phyloP scores from a whole-genome alignment of 257 asterid genomes.

The Anisodus acutangulus region DNA sequence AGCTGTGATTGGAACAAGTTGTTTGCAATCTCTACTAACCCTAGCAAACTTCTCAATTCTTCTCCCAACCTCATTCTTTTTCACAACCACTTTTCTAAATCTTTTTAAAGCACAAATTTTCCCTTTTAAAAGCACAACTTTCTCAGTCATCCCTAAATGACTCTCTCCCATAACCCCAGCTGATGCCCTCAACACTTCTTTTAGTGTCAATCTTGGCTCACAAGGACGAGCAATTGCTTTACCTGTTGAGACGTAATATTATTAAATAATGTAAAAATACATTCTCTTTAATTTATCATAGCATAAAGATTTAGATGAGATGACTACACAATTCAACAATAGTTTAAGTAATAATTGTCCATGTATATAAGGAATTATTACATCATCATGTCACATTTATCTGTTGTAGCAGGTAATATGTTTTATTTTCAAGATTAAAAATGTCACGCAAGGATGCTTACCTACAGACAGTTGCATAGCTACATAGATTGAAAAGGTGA shows the following conservation, averaged over 20 bases:
- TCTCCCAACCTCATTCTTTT: slow-evolving; percentile 53
- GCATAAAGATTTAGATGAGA: not conserved
- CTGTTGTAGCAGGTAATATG: not conserved
- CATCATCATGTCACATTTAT: not conserved
- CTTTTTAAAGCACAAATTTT: slow-evolving; percentile 54
- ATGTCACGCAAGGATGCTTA: not conserved
- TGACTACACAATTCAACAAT: not conserved
- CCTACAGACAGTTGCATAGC: no score
- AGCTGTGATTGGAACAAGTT: slow-evolving; percentile 56
- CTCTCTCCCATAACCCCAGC: slow-evolving; percentile 62
- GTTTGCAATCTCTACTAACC: slow-evolving; percentile 44
- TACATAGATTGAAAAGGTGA: no score
- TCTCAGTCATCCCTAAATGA: slow-evolving; percentile 57
- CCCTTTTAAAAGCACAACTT: slow-evolving; percentile 56
- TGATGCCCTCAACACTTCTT: slow-evolving; percentile 60
- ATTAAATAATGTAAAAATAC: not conserved
- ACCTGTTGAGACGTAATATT: slow-evolving; percentile 19
- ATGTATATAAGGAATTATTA: not conserved
- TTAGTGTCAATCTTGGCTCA: slow-evolving; percentile 44
- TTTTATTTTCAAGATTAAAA: not conserved
- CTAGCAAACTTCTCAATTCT: slow-evolving; percentile 47
- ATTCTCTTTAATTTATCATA: not conserved
- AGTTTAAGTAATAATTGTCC: no score
- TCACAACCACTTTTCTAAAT: slow-evolving; percentile 45
- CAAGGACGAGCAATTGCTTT: not conserved